Evolutionary conservation across 2,329 filamentous ascomycete species (phyloP), one percentile per base, ranked within the genome.

Genomic region (Penicillium sclerotigenum): DNA sequence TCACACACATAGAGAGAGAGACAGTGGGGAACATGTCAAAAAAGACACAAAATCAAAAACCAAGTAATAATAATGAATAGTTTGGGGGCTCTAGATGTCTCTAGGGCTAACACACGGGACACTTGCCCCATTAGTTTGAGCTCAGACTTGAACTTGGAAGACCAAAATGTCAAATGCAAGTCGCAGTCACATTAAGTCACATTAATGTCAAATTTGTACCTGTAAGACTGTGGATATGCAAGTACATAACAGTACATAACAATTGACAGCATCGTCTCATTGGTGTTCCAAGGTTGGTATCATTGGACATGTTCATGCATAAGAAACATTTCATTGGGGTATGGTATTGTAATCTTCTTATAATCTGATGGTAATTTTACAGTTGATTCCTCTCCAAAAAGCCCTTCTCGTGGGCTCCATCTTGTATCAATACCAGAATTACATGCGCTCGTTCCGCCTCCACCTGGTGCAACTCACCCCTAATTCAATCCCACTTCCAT

Each of bases 401-500:
- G 20, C 38, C 38, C 28, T 31, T 38, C n/a, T 28, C 2, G 24
- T 26, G 37, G 34, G 34, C 20, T 28, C 36, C 34, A 41, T 20
- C 8, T 16, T 18, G 52, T 54, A 54, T 42, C 9, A 22, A 49
- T 50, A 54, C 52, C 38, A 24, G 52, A 33, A 49, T 54, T 48
- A 38, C 29, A 50, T 52, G 40, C 31, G 29, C 49, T n/a, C 34
- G 26, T 49, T 18, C 52, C 45, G 52, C 46, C 52, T 49, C 47
- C 38, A 41, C 52, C 31, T 43, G 47, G 47, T 50, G 37, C 37
- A 24, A 41, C 48, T 51, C 28, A 37, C 51, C 51, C 52, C 52
- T 54, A 49, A 54, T 52, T 36, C 40, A 52, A 52, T 54, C 52
- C 52, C 52, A 54, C 52, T 49, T 54, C 51, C 20, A 54, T 41